phyloP scores from a whole-genome alignment of 176 grass and related monocot species.

The Carex pumila region DNA sequence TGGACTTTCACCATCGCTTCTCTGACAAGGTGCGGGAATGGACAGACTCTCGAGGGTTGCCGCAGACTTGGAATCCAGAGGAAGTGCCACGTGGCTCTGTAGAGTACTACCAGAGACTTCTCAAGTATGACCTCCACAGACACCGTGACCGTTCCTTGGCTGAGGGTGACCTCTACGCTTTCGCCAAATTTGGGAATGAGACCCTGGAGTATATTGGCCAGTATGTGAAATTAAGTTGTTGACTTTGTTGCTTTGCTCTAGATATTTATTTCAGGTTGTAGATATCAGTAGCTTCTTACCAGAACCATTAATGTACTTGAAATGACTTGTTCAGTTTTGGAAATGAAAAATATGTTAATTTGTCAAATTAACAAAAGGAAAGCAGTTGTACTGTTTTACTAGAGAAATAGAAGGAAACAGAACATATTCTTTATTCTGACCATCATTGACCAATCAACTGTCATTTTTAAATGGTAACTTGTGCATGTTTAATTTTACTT shows the following conservation, averaged over 20 bases:
- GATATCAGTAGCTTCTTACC: not conserved
- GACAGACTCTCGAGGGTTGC: slow-evolving; percentile 35
- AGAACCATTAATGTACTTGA: not conserved
- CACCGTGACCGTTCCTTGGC: slow-evolving; percentile 26
- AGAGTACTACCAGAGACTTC: slow-evolving; percentile 61
- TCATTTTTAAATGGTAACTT: not conserved
- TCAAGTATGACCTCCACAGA: slow-evolving; percentile 40
- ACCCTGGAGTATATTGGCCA: slow-evolving; percentile 10
- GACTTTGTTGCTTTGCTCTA: not conserved
- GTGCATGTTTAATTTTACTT: not conserved
- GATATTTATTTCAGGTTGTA: not conserved
- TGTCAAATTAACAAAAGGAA: not conserved
- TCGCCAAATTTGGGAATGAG: slow-evolving; percentile 38
- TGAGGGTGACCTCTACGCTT: slow-evolving; percentile 23
- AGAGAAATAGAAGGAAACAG: not conserved
- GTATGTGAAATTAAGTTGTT: slow-evolving; percentile 18
- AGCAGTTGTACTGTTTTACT: too few relatives aligned
- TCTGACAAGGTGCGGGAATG: slow-evolving; percentile 50
- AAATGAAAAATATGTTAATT: not conserved
- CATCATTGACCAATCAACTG: not conserved
- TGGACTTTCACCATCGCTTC: slow-evolving; percentile 73
- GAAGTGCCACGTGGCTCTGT: slow-evolving; percentile 23
- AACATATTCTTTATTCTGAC: not conserved
- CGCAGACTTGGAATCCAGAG: slow-evolving; percentile 3
- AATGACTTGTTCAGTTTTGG: not conserved